These are phyloP conservation scores for Helichrysum umbraculigerum DNA, from an alignment of 129 eudicot genomes.

Conservation along the genomic window DNA sequence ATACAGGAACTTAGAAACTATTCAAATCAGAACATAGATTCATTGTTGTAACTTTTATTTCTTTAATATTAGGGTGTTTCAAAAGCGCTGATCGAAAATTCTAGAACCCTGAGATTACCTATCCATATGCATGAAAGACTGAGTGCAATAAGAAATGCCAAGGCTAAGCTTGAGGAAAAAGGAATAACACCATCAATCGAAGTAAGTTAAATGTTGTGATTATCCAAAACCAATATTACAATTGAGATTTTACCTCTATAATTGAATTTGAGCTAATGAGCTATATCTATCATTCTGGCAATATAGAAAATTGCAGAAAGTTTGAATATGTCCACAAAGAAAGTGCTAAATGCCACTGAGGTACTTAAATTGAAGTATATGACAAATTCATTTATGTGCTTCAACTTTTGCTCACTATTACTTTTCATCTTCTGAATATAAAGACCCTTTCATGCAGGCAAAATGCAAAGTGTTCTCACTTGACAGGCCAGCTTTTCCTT, in stretches of 20 bases:
- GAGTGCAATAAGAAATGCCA: conserved; percentile 69
- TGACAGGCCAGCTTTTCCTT: conserved; percentile 83
- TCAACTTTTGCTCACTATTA: conserved; percentile 8
- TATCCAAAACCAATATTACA: not conserved
- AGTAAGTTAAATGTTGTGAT: conserved; percentile 43
- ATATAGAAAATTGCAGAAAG: conserved; percentile 78
- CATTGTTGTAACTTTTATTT: not conserved
- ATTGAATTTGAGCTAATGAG: conserved; percentile 11
- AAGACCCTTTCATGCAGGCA: conserved; percentile 50
- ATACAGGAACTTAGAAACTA: conserved; percentile 2
- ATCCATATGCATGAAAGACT: conserved; percentile 88
- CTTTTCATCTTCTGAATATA: conserved; percentile 21
- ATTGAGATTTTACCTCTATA: not conserved
- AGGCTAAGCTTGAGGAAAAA: conserved; percentile 69
- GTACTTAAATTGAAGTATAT: conserved; percentile 46
- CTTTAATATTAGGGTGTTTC: conserved; percentile 77
- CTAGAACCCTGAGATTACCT: conserved; percentile 86
- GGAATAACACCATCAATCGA: conserved; percentile 86
- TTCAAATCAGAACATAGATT: not conserved
- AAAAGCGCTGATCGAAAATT: conserved; percentile 69
- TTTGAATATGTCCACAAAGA: conserved; percentile 83
- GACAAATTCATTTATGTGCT: conserved; percentile 7
- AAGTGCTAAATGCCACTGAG: conserved; percentile 94
- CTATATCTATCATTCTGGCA: conserved; percentile 13
- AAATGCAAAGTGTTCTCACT: conserved; percentile 76